Base-by-base conservation (phyloP, 306 rosid species). In the Trifolium fragiferum region DNA sequence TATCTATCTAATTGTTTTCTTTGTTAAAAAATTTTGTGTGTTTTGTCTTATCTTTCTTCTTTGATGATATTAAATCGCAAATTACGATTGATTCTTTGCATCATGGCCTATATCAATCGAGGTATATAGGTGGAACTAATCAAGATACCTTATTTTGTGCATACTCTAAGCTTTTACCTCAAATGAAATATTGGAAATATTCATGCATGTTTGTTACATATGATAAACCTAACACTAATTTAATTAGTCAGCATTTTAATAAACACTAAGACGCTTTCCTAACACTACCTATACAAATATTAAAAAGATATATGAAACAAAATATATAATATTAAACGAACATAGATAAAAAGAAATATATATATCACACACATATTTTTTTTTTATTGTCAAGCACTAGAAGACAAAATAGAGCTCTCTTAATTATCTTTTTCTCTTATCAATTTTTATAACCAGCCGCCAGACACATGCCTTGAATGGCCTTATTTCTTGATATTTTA, bases 351-450 rank as follows among this genome's bases (percentile, higher is more conserved):
- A 7, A 76, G 40, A 66, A 51, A 16, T 59, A 59, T 38, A 27
- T 37, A 19, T n/a, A n/a, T n/a, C n/a, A n/a, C n/a, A n/a, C n/a
- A n/a, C n/a, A n/a, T n/a, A n/a, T n/a, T n/a, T n/a, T n/a, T n/a
- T n/a, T n/a, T n/a, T n/a, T n/a, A n/a, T n/a, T n/a, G 72, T 72
- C 43, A 75, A 77, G 71, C 62, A 68, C 46, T 41, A 51, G 70
- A 82, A 47, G 83, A 83, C 86, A 60, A 79, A 83, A 51, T 20
- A 76, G 68, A 79, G 57, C 82, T 71, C 75, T 59, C 61, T 66
- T 72, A 55, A 60, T 60, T 59, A 13, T 60, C 51, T 66, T 12
- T 68, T 54, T 6, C 6, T 77, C 61, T 62, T 46, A 15, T 69
- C 16, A 19, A 19, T 51, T 72, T 50, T 61, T 10, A 68, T 80